Percentiles rank a stretch among this genome's conserved stretches.
Conservation (phyloP, 2,329 filamentous ascomycete genomes). For the Lasiodiplodia gonubiensis region DNA sequence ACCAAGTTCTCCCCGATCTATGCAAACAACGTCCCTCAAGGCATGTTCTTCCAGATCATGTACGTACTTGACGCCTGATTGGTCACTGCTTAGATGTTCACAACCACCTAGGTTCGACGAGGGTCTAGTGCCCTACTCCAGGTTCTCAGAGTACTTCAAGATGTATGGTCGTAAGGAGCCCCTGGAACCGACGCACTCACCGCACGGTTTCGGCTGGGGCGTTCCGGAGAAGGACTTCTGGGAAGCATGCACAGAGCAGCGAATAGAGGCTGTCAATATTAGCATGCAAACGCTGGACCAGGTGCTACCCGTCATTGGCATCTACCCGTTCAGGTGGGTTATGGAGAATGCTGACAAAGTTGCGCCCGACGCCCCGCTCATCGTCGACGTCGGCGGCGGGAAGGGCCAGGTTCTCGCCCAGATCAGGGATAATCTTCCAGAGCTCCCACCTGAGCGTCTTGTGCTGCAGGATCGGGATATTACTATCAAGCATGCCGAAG, state of each 20-base stretch:
- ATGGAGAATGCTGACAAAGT: constrained; percentile 12
- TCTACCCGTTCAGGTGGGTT: constrained; percentile 13
- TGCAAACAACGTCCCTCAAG: constrained; percentile 8
- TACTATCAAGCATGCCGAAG: constrained; percentile 37
- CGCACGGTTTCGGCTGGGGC: constrained; percentile 18
- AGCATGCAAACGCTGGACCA: constrained; percentile 20
- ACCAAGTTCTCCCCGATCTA: constrained; percentile 24
- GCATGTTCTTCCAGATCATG: constrained; percentile 25
- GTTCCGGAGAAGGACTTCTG: constrained; percentile 21
- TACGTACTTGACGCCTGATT: background rate
- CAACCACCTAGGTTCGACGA: constrained; percentile 12
- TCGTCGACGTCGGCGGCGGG: constrained; percentile 52
- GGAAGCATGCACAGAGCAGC: constrained; percentile 13
- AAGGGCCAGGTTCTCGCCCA: constrained; percentile 48
- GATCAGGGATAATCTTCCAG: constrained; percentile 42
- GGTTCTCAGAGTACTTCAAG: constrained; percentile 18
- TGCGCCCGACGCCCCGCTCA: constrained; percentile 33
- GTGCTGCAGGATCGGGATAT: constrained; percentile 50
- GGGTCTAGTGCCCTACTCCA: constrained; percentile 5
- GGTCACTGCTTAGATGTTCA: background rate
- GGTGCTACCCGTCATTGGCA: constrained; percentile 18
- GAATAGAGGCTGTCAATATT: constrained; percentile 7
- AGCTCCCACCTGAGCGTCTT: constrained; percentile 41
- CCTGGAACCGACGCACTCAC: constrained; percentile 17
- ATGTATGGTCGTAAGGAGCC: constrained; percentile 26